Evolutionary conservation across 805 yeast species (phyloP), one percentile per base, ranked within the genome.

Genomic region (Candida nonsorbophila): DNA sequence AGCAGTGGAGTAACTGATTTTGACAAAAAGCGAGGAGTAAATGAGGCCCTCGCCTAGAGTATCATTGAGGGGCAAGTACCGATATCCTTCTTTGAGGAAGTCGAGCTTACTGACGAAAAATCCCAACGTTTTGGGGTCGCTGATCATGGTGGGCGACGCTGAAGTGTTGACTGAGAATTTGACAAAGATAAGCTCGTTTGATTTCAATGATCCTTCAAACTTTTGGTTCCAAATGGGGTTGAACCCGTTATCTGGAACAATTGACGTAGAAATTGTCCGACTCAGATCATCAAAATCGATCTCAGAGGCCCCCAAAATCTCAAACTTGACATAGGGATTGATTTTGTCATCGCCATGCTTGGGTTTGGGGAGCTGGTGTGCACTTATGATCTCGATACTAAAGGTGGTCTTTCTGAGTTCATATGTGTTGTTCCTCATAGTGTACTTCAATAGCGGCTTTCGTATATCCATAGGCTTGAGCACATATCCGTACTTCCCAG

Each of bases 341-440:
- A 59, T 50, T 5, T 36, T 42, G 13, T 60, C 70, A 7, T 64
- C 71, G 15, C 69, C 51, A 16, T 71, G 79, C 26, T 66, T 67
- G 0, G 84, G 80, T 24, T 77, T 74, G 3, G 95, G 94, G 8
- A 90, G 60, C 48, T 86, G 84, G 53, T 88, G 96, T 0, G 84
- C 96, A 12, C 96, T 84, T 1, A 90, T 67, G 3, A 87, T 50
- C 10, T 52, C 47, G 7, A 71, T 38, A 5, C 28, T 23, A 34
- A 59, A 58, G 7, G 32, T 31, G 0, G 39, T 38, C 7, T 22
- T n/a, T 27, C 27, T 16, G 7, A 11, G 6, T 13, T 35, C 33
- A 22, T 26, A 20, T 16, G 28, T 21, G 10, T 21, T 11, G 14
- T 22, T 33, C 18, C 30, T 24, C 29, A 30, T 27, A 15, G 41